phyloP scores from a whole-genome alignment of 352 stramenopile genomes.

The Pythium aquatile region DNA sequence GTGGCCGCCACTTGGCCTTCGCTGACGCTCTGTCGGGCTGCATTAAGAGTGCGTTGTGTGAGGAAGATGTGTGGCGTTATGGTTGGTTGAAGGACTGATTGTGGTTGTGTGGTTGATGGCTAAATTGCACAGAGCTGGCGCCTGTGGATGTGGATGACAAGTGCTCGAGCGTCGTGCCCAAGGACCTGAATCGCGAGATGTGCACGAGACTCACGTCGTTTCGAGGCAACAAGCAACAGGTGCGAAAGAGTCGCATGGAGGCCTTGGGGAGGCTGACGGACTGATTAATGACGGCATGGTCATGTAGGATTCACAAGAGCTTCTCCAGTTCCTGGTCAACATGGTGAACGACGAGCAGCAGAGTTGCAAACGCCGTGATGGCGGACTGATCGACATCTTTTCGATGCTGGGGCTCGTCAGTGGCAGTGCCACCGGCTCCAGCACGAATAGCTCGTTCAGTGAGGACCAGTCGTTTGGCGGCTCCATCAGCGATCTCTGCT shows the following conservation, averaged over 20 bases:
- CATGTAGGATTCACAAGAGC: conserved; percentile 76
- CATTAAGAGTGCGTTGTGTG: conserved; percentile 45
- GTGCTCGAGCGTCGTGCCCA: conserved; percentile 41
- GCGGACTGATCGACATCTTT: conserved; percentile 51
- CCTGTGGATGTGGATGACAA: conserved; percentile 14
- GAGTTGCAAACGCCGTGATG: conserved; percentile 45
- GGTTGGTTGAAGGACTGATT: background rate
- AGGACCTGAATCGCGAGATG: conserved; percentile 59
- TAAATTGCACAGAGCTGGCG: conserved; percentile 19
- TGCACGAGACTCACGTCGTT: conserved; percentile 55
- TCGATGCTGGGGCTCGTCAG: conserved; percentile 4
- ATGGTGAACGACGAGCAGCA: conserved; percentile 70
- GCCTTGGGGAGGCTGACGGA: background rate
- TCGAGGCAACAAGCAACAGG: conserved; percentile 80
- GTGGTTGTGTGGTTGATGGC: background rate
- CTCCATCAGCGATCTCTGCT: conserved; percentile 72
- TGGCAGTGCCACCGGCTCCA: conserved; percentile 8
- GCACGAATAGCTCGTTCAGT: conserved; percentile 8
- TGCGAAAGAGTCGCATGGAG: conserved; percentile 5
- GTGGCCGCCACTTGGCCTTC: conserved; percentile 55
- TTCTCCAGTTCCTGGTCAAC: conserved; percentile 86
- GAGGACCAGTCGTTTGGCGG: conserved; percentile 16
- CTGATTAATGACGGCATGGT: background rate
- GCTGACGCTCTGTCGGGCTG: conserved; percentile 62
- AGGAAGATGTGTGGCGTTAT: background rate